Evolutionary conservation across 2,329 filamentous ascomycete genomes (phyloP).

Genomic region (Harringtonia lauricola): DNA sequence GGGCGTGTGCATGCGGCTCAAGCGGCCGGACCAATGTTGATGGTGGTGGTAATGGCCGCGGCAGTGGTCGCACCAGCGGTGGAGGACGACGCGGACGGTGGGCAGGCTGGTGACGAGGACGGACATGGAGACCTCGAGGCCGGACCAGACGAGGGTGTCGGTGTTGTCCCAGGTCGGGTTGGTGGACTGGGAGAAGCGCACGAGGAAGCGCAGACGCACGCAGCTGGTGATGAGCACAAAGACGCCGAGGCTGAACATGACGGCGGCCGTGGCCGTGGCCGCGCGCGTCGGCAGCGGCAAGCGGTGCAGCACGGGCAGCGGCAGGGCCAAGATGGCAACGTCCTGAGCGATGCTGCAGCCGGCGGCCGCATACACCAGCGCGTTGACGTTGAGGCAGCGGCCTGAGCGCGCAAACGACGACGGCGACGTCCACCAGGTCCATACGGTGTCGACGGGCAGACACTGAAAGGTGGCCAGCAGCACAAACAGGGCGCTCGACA

Average conservation of each 20-base stretch:
- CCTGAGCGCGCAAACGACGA: not conserved
- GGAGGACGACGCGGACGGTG: conserved; percentile 1
- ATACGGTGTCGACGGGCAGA: conserved; percentile 19
- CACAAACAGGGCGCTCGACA: conserved; percentile 18
- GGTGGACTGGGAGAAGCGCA: conserved; percentile 15
- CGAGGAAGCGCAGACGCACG: conserved; percentile 23
- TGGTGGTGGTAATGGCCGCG: not conserved
- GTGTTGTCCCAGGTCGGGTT: conserved; percentile 31
- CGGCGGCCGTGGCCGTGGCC: conserved; percentile 11
- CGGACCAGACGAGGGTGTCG: conserved; percentile 30
- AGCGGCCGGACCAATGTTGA: too few species aligned
- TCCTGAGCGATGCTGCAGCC: conserved; percentile 23
- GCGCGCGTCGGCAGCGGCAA: not conserved
- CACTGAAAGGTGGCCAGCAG: conserved; percentile 26
- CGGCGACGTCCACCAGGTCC: conserved; percentile 18
- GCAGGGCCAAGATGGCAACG: conserved; percentile 21
- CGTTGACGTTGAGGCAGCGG: conserved; percentile 22
- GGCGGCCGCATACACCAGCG: conserved; percentile 19
- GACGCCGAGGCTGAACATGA: conserved; percentile 26
- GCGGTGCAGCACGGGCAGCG: conserved; percentile 19
- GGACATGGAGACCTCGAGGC: conserved; percentile 29
- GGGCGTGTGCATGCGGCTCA: too few species aligned
- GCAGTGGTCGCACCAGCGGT: not conserved
- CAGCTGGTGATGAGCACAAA: conserved; percentile 25
- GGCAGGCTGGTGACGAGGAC: conserved; percentile 30